Base-by-base conservation (phyloP, 371 early-diverging fungal species). In the Gilbertella persicaria region DNA sequence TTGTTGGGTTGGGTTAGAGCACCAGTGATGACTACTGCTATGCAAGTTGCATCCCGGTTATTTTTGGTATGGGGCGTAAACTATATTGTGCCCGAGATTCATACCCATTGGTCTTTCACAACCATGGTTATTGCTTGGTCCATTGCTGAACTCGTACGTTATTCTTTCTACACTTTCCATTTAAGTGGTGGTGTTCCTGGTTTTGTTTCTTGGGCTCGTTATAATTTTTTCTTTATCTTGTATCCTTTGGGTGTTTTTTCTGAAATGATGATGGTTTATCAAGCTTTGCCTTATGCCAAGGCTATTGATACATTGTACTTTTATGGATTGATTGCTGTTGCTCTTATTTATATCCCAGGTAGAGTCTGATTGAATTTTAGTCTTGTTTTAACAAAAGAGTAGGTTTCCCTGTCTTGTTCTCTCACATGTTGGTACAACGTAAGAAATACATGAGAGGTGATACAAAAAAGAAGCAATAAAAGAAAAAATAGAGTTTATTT, bases 61-160 rank as follows among this genome's bases (percentile, higher is more conserved):
- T 76, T 92, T 38, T 73, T 97, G 7, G 91, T 92, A 16, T 94
- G 93, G 91, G 87, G 84, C 28, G 80, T 91, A 26, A 75, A 88
- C 55, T 80, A 84, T 35, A 43, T 76, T 28, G 91, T 91, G 57
- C 80, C 84, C 35, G 68, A 78, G 65, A 82, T 89, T 41, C 83
- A 79, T 30, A 60, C 77, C 0, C 84, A 85, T 49, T 79, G 82
- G 70, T 84, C 84, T 9, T 88, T 88, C 56, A 78, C 87, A 30
- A 81, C 89, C 36, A 94, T 95, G 94, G 76, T 89, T n/a, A 65
- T 89, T 53, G 95, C 96, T 14, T 97, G 97, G 97, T 83, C 79
- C 38, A 76, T 97, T 56, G 93, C 96, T 45, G 97, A 97, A 73
- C 77, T 85, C 51, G 78, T 93, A 30, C 89, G 97, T 45, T 96